Percentiles rank a stretch among this genome's conserved stretches.
Evolutionary conservation across 73 alveolate genomes (phyloP).

Genomic region (Tetrahymena elliotti): DNA sequence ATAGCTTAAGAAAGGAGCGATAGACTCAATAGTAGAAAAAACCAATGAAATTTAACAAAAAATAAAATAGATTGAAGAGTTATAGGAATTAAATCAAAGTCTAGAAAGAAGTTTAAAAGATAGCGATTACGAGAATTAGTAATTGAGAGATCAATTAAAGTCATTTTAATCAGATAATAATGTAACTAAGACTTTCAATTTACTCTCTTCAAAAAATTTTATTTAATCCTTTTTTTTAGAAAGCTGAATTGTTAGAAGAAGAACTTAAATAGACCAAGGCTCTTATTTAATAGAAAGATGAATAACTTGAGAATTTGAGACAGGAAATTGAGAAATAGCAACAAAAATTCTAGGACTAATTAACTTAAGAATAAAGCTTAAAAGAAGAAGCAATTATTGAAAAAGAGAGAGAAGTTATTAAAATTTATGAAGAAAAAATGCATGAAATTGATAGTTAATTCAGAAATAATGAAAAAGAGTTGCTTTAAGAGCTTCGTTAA

Average conservation of each 20-base stretch:
- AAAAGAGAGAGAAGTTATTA: not conserved
- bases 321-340: not conserved
- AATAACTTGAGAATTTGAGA: not conserved
- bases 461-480: not conserved
- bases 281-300: not conserved
- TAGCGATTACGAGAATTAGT: not conserved
- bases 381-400: not conserved
- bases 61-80: not conserved
- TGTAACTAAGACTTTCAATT: not conserved
- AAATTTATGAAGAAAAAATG: not conserved
- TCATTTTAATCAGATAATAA: not conserved
- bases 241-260: not conserved
- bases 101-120: not conserved
- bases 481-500: not conserved
- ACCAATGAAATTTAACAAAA: not conserved
- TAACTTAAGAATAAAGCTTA: not conserved
- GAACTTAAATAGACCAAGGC: not conserved
- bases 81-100: not conserved
- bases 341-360: not conserved
- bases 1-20: not conserved
- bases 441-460: not conserved
- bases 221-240: not conserved
- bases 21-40: not conserved
- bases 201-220: not conserved
- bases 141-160: not conserved